Percentiles rank a stretch among this genome's conserved stretches.
phyloP scores from a whole-genome alignment of 2,329 filamentous ascomycete species.

The Monosporascus ibericus region DNA sequence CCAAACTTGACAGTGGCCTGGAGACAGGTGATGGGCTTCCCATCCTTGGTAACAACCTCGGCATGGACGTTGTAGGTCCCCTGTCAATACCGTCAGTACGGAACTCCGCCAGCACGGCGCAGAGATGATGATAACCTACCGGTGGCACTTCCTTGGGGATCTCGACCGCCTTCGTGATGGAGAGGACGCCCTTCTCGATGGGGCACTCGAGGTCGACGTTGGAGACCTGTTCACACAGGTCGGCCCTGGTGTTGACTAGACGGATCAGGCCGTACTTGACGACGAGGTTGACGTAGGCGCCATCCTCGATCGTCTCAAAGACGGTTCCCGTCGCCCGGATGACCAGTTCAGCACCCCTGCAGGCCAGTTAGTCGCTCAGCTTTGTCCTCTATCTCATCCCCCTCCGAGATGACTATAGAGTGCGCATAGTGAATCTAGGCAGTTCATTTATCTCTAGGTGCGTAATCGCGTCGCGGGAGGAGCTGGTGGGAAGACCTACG shows the following conservation, averaged over 20 bases:
- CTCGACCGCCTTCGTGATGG: conserved; percentile 73
- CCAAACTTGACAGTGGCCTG: conserved; percentile 65
- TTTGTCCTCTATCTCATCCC: too few relatives aligned
- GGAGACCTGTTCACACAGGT: conserved; percentile 82
- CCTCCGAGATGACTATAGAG: too few relatives aligned
- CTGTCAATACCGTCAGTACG: conserved; percentile 36
- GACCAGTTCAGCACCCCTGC: conserved; percentile 67
- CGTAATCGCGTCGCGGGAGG: not conserved
- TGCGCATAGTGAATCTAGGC: too few relatives aligned
- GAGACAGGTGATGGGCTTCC: conserved; percentile 78
- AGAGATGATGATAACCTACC: conserved; percentile 47
- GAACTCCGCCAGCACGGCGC: conserved; percentile 3
- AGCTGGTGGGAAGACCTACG: conserved; percentile 52
- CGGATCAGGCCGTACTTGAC: conserved; percentile 95
- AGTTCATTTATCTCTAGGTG: not conserved
- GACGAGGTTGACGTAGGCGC: conserved; percentile 72
- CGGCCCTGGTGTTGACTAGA: conserved; percentile 71
- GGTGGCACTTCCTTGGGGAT: conserved; percentile 83
- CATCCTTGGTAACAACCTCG: conserved; percentile 71
- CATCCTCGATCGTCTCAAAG: conserved; percentile 63
- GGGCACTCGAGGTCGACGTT: conserved; percentile 90
- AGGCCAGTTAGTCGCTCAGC: conserved; percentile 14
- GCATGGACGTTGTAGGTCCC: conserved; percentile 86
- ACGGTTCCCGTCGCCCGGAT: conserved; percentile 78
- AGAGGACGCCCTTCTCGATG: conserved; percentile 69